A percentile compares a stretch with the other conserved stretches of the same genome.
phyloP scores from a whole-genome alignment of 768 basidiomycete genomes.

The Neoboletus brunneissimus region DNA sequence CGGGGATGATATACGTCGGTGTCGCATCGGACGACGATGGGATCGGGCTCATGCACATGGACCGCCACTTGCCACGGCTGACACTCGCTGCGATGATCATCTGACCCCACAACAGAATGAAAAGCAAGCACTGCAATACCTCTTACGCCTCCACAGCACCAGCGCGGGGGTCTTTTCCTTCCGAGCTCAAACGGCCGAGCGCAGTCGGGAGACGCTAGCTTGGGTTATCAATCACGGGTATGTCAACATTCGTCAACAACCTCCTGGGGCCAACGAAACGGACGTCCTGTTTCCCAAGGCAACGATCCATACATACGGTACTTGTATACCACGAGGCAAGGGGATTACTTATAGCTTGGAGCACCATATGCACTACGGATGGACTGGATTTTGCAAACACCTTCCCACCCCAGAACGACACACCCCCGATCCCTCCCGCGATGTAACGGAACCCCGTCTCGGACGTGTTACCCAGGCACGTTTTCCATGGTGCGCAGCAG shows the following conservation, averaged over 20 bases:
- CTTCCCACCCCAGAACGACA: background rate
- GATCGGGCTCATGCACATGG: background rate
- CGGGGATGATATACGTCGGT: constrained; percentile 6
- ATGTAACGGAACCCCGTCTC: background rate
- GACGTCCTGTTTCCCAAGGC: background rate
- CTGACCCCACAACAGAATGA: background rate
- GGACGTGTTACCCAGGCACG: background rate
- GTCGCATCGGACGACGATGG: constrained; percentile 5
- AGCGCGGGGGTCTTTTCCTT: background rate
- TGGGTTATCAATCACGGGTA: background rate
- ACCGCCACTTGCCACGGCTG: background rate
- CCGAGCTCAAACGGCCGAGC: background rate
- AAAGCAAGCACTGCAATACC: background rate
- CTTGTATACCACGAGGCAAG: background rate
- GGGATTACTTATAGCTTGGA: background rate
- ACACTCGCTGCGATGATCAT: background rate
- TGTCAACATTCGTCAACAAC: background rate
- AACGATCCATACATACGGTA: background rate
- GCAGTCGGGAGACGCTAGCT: background rate
- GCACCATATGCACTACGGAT: background rate
- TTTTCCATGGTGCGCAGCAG: background rate
- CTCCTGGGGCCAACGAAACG: background rate
- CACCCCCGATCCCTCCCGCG: background rate
- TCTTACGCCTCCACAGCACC: background rate
- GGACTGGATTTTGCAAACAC: background rate